phyloP scores from a whole-genome alignment of 1,284 basidiomycete genomes.

The Moesziomyces sp. region DNA sequence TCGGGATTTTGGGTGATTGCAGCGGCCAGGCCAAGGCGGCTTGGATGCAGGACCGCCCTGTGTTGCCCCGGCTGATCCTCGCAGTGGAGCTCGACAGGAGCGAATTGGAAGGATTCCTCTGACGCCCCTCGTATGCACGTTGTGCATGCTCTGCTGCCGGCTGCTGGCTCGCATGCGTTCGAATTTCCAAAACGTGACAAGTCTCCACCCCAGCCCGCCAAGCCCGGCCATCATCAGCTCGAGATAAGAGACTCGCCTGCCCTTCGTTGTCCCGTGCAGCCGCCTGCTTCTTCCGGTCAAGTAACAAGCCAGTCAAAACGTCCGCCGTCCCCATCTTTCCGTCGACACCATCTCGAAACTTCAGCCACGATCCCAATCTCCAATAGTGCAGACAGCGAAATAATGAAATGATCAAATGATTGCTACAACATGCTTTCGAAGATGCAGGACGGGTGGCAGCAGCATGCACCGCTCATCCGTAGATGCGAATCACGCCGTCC shows the following conservation, averaged over 20 bases:
- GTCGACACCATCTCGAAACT: neutral
- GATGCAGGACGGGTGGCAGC: neutral
- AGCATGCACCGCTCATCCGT: conserved; percentile 34
- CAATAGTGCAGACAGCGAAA: neutral
- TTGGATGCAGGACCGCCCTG: too few relatives aligned
- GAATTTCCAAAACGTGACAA: neutral
- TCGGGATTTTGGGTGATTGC: too few relatives aligned
- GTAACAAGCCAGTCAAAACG: conserved; percentile 10
- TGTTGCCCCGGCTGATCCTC: too few relatives aligned
- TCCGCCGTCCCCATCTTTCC: too few relatives aligned
- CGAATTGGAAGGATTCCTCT: neutral
- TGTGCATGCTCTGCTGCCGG: neutral
- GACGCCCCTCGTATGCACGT: neutral
- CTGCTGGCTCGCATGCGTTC: neutral
- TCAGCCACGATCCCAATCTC: neutral
- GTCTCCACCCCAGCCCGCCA: neutral
- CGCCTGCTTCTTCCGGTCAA: conserved; percentile 8
- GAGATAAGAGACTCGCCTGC: too few relatives aligned
- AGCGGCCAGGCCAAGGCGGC: too few relatives aligned
- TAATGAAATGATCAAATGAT: neutral
- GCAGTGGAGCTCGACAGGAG: too few relatives aligned
- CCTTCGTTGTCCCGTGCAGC: too few relatives aligned
- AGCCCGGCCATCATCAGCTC: too few relatives aligned
- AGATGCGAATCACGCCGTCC: conserved; percentile 92
- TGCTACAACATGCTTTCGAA: neutral